phyloP scores from a whole-genome alignment of 495 filamentous ascomycete species.

The Aspergillus sclerotioniger region DNA sequence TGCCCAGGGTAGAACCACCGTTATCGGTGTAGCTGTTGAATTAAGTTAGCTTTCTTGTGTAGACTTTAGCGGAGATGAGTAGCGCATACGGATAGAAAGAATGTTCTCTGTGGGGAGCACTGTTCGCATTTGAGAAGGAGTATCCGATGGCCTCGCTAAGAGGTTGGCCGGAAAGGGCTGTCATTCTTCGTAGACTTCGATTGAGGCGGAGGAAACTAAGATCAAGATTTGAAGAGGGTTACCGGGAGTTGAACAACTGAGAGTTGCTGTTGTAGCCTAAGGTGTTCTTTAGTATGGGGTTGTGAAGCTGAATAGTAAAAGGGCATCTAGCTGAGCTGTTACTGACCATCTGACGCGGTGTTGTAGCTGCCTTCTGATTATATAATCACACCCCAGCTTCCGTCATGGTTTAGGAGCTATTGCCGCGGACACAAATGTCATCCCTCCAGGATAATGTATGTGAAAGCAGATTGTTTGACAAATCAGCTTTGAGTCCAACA shows the following conservation, averaged over 20 bases:
- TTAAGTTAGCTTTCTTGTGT: not conserved
- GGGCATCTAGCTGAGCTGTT: constrained; percentile 14
- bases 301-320: constrained; percentile 9
- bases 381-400: constrained; percentile 26
- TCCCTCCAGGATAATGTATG: too few relatives aligned
- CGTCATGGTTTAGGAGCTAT: not conserved
- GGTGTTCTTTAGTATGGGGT: constrained; percentile 8
- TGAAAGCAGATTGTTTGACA: too few relatives aligned
- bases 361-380: constrained; percentile 44
- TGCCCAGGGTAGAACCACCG: constrained; percentile 93
- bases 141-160: constrained; percentile 50
- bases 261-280: not conserved
- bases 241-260: not conserved
- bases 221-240: not conserved
- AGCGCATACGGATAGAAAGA: constrained; percentile 83
- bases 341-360: constrained; percentile 39
- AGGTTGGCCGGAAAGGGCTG: constrained; percentile 45
- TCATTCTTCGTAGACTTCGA: constrained; percentile 33
- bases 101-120: constrained; percentile 62
- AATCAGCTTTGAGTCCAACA: not conserved
- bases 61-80: constrained; percentile 13
- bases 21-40: constrained; percentile 88
- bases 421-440: not conserved
- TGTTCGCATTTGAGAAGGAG: constrained; percentile 57
- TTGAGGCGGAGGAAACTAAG: not conserved